Evolutionary conservation across 257 asterid species (phyloP).

Genomic region (Solanum tacnaense): DNA sequence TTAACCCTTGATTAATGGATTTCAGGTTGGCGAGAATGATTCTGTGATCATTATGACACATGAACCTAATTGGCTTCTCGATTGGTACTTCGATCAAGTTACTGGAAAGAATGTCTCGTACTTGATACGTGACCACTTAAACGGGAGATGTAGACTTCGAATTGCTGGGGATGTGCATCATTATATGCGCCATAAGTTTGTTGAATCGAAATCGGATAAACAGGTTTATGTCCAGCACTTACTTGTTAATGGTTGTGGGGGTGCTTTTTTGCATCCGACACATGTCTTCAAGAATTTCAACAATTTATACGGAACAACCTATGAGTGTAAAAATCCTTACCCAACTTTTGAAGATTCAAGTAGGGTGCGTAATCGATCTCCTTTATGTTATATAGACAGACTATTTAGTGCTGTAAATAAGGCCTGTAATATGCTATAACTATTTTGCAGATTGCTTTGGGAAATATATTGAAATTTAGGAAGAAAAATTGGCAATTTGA

Average conservation of each 20-base stretch:
- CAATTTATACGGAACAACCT: conserved; percentile 46
- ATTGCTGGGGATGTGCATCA: conserved; percentile 96
- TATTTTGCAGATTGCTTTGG: conserved; percentile 83
- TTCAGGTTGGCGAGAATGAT: conserved; percentile 74
- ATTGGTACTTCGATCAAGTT: conserved; percentile 81
- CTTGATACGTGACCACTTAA: conserved; percentile 70
- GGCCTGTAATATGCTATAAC: not conserved
- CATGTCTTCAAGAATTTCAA: conserved; percentile 79
- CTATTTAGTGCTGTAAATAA: not conserved
- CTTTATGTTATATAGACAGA: not conserved
- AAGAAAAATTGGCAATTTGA: conserved; percentile 99
- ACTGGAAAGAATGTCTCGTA: conserved; percentile 72
- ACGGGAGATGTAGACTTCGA: conserved; percentile 87
- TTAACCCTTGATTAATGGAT: not conserved
- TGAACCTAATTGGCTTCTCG: conserved; percentile 94
- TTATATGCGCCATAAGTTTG: conserved; percentile 85
- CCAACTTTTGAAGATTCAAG: conserved; percentile 98
- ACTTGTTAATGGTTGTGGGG: conserved; percentile 97
- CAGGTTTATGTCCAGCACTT: conserved; percentile 78
- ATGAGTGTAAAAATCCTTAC: conserved; percentile 75
- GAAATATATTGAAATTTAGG: conserved; percentile 92
- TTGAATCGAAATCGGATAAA: conserved; percentile 62
- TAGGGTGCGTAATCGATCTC: conserved; percentile 46
- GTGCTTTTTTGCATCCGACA: conserved; percentile 98
- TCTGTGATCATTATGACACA: conserved; percentile 96